Percentiles rank a stretch among this genome's conserved stretches.
These are phyloP conservation scores for Wickerhamiella infanticola DNA, from an alignment of 1,139 yeast genomes.

Conservation along the genomic window DNA sequence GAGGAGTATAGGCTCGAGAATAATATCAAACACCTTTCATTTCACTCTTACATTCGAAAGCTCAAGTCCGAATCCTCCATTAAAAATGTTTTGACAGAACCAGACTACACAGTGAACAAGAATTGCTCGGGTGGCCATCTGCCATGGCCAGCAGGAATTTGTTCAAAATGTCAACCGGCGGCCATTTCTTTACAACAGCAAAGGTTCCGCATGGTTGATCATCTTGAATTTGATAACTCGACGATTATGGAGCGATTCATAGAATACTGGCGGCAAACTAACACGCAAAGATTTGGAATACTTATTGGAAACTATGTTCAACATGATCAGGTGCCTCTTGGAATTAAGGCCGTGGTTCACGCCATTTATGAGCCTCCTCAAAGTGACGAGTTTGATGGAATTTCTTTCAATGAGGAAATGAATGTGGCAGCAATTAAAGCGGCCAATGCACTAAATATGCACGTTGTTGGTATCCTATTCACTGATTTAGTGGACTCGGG, in stretches of 20 bases:
- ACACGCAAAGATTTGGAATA: constrained; percentile 73
- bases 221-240: constrained; percentile 75
- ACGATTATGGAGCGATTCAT: constrained; percentile 65
- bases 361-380: constrained; percentile 93
- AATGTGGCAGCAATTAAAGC: constrained; percentile 7
- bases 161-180: constrained; percentile 95
- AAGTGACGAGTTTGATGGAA: constrained; percentile 54
- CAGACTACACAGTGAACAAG: constrained; percentile 46
- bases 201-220: constrained; percentile 89
- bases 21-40: constrained; percentile 76
- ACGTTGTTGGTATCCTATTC: constrained; percentile 68
- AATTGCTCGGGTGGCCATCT: constrained; percentile 69
- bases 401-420: background rate
- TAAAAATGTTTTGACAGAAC: constrained; percentile 66
- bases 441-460: constrained; percentile 38
- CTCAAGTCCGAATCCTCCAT: constrained; percentile 57
- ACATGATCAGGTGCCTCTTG: constrained; percentile 76
- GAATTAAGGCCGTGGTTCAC: constrained; percentile 86
- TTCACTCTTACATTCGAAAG: constrained; percentile 67
- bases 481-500: constrained; percentile 89
- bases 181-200: constrained; percentile 89
- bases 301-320: constrained; percentile 68
- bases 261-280: constrained; percentile 81
- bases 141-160: constrained; percentile 88
- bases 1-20: constrained; percentile 55